These are phyloP conservation scores for Gillenia trifoliata DNA, from an alignment of 306 rosid genomes.

Conservation along the genomic window DNA sequence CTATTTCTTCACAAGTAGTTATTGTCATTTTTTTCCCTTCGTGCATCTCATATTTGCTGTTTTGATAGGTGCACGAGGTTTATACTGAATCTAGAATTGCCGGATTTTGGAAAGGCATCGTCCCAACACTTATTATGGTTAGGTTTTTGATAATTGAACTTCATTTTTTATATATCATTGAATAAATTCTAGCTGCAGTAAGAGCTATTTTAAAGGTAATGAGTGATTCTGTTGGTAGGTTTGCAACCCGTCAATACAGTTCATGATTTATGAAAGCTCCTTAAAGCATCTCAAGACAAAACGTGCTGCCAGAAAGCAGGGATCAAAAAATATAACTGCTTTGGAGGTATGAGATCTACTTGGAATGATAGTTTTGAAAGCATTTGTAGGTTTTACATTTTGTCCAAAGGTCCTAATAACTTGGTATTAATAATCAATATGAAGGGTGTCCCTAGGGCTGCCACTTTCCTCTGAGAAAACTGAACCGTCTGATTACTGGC, in stretches of 20 bases:
- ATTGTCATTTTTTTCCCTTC: background rate
- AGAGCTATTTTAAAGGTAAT: background rate
- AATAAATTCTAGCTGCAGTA: conserved; percentile 3
- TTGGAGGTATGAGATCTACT: conserved; percentile 48
- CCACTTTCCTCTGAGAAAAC: too few relatives aligned
- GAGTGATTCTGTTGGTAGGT: conserved; percentile 41
- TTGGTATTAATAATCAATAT: background rate
- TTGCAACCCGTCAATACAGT: conserved; percentile 85
- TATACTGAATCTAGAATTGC: conserved; percentile 56
- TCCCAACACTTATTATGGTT: conserved; percentile 83
- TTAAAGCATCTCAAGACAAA: conserved; percentile 54
- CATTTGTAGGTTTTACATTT: background rate
- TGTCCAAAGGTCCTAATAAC: background rate
- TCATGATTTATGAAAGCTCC: conserved; percentile 73
- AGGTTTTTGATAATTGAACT: conserved; percentile 22
- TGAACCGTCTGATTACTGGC: too few relatives aligned
- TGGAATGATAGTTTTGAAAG: background rate
- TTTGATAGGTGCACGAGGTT: conserved; percentile 55
- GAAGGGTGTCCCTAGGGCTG: background rate
- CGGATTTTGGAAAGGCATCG: conserved; percentile 88
- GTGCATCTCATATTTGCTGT: background rate
- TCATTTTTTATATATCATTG: background rate
- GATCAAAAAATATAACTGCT: conserved; percentile 43
- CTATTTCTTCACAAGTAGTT: background rate
- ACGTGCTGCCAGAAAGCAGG: conserved; percentile 45